These are phyloP conservation scores for Urochloa ruziziensis DNA, from an alignment of 176 grass and related monocot genomes.

Conservation along the genomic window DNA sequence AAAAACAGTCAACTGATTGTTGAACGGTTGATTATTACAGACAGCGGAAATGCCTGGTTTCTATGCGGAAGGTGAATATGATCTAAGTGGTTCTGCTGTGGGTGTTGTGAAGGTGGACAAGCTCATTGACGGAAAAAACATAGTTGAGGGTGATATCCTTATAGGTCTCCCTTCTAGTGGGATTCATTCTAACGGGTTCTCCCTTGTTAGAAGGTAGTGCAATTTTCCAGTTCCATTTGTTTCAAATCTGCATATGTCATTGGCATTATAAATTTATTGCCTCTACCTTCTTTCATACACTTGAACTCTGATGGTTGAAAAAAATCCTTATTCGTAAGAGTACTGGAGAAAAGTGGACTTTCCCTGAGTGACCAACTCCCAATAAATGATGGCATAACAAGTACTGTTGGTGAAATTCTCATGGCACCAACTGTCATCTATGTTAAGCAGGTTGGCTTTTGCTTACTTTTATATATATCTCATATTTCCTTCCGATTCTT, in stretches of 20 bases:
- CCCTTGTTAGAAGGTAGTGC: constrained; percentile 77
- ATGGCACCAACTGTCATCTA: constrained; percentile 94
- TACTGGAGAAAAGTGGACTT: constrained; percentile 64
- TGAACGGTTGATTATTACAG: constrained; percentile 28
- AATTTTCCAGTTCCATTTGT: background rate
- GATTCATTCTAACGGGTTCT: constrained; percentile 90
- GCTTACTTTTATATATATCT: background rate
- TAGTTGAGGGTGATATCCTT: constrained; percentile 70
- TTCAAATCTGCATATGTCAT: background rate
- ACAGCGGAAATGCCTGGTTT: constrained; percentile 94
- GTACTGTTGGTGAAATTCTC: constrained; percentile 80
- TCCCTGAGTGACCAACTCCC: constrained; percentile 64
- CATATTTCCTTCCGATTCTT: background rate
- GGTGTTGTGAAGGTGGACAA: constrained; percentile 68
- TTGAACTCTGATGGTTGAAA: background rate
- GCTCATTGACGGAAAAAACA: constrained; percentile 80
- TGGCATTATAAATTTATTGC: background rate
- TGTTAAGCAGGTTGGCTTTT: constrained; percentile 72
- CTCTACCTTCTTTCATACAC: background rate
- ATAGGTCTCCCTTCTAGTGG: constrained; percentile 93
- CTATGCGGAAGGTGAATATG: constrained; percentile 82
- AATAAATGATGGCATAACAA: constrained; percentile 38
- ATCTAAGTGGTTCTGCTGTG: constrained; percentile 82
- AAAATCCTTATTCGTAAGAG: constrained; percentile 41
- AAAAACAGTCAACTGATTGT: background rate